These are phyloP conservation scores for Macroventuria anomochaeta DNA, from an alignment of 2,329 filamentous ascomycete species.

Conservation along the genomic window DNA sequence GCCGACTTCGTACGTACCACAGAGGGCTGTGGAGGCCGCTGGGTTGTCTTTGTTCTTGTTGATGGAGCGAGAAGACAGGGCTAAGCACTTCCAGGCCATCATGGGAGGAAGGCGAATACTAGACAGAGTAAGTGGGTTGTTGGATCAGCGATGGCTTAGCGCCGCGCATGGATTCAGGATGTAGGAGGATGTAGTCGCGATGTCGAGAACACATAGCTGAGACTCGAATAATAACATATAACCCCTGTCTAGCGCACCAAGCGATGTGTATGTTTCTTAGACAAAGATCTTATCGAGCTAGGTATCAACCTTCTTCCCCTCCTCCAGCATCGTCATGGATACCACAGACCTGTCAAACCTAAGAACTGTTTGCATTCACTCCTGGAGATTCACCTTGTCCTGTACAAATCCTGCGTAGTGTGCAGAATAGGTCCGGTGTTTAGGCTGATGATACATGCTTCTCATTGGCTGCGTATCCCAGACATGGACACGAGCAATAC, in stretches of 20 bases:
- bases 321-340: too few species aligned
- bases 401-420: too few species aligned
- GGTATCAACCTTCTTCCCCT: too few species aligned
- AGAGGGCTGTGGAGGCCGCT: conserved; percentile 20
- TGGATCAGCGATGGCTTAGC: conserved; percentile 61
- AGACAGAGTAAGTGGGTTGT: conserved; percentile 55
- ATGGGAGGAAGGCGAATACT: conserved; percentile 64
- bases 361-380: too few species aligned
- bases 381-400: too few species aligned
- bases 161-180: conserved; percentile 43
- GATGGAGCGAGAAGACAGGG: conserved; percentile 61
- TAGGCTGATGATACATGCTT: not conserved
- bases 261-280: too few species aligned
- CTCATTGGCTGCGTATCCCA: not conserved
- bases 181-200: conserved; percentile 12
- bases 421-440: not conserved
- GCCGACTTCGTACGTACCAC: not conserved
- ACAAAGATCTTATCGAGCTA: too few species aligned
- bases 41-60: conserved; percentile 63
- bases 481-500: not conserved
- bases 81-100: conserved; percentile 57
- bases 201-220: too few species aligned
- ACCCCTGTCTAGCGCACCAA: too few species aligned
- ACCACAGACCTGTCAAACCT: too few species aligned
- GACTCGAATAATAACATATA: too few species aligned